phyloP scores from a whole-genome alignment of 1,284 basidiomycete species.

The Apiotrichum domesticum region DNA sequence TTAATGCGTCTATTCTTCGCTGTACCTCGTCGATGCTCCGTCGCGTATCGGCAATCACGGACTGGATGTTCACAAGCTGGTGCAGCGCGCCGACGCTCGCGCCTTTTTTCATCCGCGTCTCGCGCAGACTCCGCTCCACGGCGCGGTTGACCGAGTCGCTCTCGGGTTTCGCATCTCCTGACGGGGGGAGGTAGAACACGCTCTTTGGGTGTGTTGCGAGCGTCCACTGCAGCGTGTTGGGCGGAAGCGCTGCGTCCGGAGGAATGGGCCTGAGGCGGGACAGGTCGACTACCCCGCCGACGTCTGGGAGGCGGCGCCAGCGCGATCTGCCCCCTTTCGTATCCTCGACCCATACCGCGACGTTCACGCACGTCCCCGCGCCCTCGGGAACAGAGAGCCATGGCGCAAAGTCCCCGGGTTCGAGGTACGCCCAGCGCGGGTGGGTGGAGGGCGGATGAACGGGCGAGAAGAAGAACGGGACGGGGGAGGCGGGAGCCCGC shows the following conservation, averaged over 20 bases:
- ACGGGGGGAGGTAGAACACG: constrained; percentile 24
- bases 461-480: constrained; percentile 46
- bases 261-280: constrained; percentile 2
- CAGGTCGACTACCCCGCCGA: constrained; percentile 8
- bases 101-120: constrained; percentile 46
- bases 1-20: constrained; percentile 53
- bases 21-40: constrained; percentile 56
- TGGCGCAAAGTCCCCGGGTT: constrained; percentile 38
- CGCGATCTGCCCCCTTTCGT: no score
- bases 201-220: constrained; percentile 22
- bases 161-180: neutral
- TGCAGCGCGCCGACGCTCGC: constrained; percentile 38
- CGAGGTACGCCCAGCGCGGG: constrained; percentile 37
- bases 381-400: constrained; percentile 33
- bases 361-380: constrained; percentile 21
- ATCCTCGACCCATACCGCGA: constrained; percentile 42
- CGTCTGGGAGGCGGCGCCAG: constrained; percentile 5
- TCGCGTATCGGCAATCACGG: constrained; percentile 62
- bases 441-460: constrained; percentile 41
- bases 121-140: constrained; percentile 40
- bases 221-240: constrained; percentile 33
- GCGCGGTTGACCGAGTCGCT: constrained; percentile 13
- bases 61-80: constrained; percentile 60
- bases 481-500: neutral
- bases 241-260: constrained; percentile 4